phyloP scores from a whole-genome alignment of 1,284 basidiomycete species.

The Sanguinoderma infundibulare region DNA sequence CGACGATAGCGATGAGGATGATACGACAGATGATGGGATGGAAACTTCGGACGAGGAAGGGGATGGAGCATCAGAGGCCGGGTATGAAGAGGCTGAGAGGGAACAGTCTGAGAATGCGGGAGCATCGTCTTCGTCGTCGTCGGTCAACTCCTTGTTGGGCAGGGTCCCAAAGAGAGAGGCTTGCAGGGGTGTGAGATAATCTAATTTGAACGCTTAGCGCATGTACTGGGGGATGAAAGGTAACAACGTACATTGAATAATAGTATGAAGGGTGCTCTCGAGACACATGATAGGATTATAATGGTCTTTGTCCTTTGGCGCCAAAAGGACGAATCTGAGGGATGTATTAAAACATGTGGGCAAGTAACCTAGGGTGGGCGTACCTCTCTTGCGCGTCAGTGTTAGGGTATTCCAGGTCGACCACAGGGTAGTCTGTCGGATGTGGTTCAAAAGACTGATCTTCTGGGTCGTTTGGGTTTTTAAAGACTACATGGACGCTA shows the following conservation, averaged over 20 bases:
- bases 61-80: constrained; percentile 30
- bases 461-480: constrained; percentile 58
- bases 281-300: constrained; percentile 80
- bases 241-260: constrained; percentile 60
- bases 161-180: constrained; percentile 67
- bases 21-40: constrained; percentile 26
- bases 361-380: not conserved
- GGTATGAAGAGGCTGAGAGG: not conserved
- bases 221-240: not conserved
- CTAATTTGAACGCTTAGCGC: constrained; percentile 42
- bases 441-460: constrained; percentile 65
- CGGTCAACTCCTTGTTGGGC: constrained; percentile 51
- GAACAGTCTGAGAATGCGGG: not conserved
- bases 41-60: constrained; percentile 33
- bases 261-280: constrained; percentile 66
- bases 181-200: constrained; percentile 68
- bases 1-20: constrained; percentile 27
- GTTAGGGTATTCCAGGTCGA: constrained; percentile 77
- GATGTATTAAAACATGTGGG: constrained; percentile 5
- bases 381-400: constrained; percentile 64
- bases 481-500: constrained; percentile 55
- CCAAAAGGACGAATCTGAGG: constrained; percentile 70
- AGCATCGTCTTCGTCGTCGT: constrained; percentile 30
- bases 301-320: constrained; percentile 79
- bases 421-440: constrained; percentile 58